Evolutionary conservation across 306 rosid species (phyloP).

Genomic region (Alnus rubra): DNA sequence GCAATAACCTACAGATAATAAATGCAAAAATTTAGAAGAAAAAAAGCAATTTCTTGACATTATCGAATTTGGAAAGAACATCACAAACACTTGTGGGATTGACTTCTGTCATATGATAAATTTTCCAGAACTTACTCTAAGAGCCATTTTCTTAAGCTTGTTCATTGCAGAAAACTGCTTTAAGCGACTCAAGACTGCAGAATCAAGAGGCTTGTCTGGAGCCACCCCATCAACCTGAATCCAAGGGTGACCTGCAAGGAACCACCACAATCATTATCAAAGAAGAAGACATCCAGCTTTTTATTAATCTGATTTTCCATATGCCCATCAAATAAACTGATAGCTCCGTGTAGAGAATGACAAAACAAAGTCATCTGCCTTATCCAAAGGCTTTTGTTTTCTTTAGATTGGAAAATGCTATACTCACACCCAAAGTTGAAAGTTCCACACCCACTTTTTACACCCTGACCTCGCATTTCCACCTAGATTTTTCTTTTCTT

Average conservation of each 20-base stretch:
- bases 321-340: neutral
- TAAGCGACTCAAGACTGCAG: slow-evolving; percentile 85
- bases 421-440: too few relatives aligned
- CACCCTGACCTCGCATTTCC: too few relatives aligned
- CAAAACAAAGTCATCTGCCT: neutral
- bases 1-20: slow-evolving; percentile 69
- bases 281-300: neutral
- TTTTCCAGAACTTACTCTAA: slow-evolving; percentile 60
- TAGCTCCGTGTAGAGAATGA: neutral
- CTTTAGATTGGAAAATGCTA: neutral
- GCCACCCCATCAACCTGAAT: slow-evolving; percentile 80
- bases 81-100: neutral
- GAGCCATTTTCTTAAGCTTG: slow-evolving; percentile 93
- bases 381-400: neutral
- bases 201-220: slow-evolving; percentile 84
- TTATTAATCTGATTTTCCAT: neutral
- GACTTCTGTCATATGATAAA: neutral
- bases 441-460: too few relatives aligned
- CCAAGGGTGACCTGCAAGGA: slow-evolving; percentile 88
- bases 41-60: neutral
- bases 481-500: too few relatives aligned
- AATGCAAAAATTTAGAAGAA: slow-evolving; percentile 11
- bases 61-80: neutral
- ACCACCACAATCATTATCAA: slow-evolving; percentile 24
- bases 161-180: slow-evolving; percentile 86